phyloP scores from a whole-genome alignment of 2,329 filamentous ascomycete species.

The Hymenoscyphus infarciens region DNA sequence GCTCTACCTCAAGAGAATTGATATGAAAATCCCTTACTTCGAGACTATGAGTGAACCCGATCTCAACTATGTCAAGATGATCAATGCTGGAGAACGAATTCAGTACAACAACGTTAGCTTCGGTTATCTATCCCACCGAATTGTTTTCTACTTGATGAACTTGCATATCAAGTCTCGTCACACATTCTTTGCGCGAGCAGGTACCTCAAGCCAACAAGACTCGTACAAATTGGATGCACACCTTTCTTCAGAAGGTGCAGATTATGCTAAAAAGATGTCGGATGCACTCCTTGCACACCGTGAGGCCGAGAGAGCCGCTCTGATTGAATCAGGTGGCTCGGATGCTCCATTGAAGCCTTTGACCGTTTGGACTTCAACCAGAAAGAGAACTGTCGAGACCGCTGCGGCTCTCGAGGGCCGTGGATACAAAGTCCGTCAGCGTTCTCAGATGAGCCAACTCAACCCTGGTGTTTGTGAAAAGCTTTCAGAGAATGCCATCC shows the following conservation, averaged over 20 bases:
- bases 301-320: conserved; percentile 70
- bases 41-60: conserved; percentile 95
- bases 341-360: conserved; percentile 72
- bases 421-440: conserved; percentile 83
- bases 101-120: conserved; percentile 97
- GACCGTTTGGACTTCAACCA: conserved; percentile 91
- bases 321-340: conserved; percentile 64
- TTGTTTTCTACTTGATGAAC: conserved; percentile 97
- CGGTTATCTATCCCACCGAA: conserved; percentile 92
- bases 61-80: conserved; percentile 98
- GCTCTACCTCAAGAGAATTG: conserved; percentile 85
- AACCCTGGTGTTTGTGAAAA: conserved; percentile 96
- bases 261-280: conserved; percentile 82
- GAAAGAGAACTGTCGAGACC: conserved; percentile 86
- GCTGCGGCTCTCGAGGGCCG: conserved; percentile 73
- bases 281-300: conserved; percentile 79
- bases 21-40: conserved; percentile 89
- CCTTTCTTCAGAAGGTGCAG: conserved; percentile 72
- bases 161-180: conserved; percentile 93
- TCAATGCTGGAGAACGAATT: conserved; percentile 90
- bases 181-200: conserved; percentile 88
- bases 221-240: conserved; percentile 89
- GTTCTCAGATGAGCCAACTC: conserved; percentile 94
- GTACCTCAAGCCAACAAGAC: conserved; percentile 81
- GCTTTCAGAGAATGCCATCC: conserved; percentile 79